phyloP scores from a whole-genome alignment of 2,329 filamentous ascomycete genomes.

The Catunica adiposa region DNA sequence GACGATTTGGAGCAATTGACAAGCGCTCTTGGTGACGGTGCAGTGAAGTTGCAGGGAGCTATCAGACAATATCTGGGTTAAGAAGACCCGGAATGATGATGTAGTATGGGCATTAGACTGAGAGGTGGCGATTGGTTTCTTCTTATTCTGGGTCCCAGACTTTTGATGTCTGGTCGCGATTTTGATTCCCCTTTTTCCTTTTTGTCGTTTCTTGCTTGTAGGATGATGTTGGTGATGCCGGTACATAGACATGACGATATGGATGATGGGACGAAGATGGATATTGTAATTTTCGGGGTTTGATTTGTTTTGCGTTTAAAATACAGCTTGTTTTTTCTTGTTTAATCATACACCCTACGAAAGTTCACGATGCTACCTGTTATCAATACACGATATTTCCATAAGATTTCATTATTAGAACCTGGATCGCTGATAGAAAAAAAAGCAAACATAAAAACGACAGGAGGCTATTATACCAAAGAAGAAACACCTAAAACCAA shows the following conservation, averaged over 20 bases:
- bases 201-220: not conserved
- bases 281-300: not conserved
- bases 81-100: not conserved
- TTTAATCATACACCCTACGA: no score
- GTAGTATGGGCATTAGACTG: not conserved
- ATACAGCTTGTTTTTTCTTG: not conserved
- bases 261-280: not conserved
- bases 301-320: constrained; percentile 2
- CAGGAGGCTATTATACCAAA: not conserved
- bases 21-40: constrained; percentile 69
- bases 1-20: constrained; percentile 90
- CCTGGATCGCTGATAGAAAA: not conserved
- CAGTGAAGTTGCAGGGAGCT: constrained; percentile 63
- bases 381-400: no score
- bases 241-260: not conserved
- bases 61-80: constrained; percentile 48
- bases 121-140: not conserved
- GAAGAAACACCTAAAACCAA: not conserved
- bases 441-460: not conserved
- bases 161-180: constrained; percentile 4
- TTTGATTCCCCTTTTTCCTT: not conserved
- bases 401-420: not conserved
- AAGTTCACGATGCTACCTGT: no score
- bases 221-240: not conserved
- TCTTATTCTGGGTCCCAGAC: not conserved